Percentiles rank a stretch among this genome's conserved stretches.
phyloP scores from a whole-genome alignment of 140 eudicot species.

The Flaveria floridana region DNA sequence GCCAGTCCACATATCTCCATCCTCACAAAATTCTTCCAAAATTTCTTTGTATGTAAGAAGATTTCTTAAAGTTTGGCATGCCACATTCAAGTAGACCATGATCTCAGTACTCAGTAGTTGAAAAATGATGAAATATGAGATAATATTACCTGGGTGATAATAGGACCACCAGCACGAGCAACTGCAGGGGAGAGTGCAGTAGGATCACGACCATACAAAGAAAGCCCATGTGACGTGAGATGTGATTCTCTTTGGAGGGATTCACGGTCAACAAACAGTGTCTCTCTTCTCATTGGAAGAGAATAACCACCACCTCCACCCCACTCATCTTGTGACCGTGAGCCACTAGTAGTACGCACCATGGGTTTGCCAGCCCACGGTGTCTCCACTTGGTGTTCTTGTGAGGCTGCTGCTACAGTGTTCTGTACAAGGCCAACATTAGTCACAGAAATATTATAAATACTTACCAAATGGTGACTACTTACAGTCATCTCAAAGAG shows the following conservation, averaged over 20 bases:
- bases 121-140: no score
- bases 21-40: no score
- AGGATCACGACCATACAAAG: conserved; percentile 26
- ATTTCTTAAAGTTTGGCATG: no score
- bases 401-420: conserved; percentile 18
- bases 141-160: conserved; percentile 8
- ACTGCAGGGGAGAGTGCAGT: conserved; percentile 10
- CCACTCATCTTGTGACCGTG: conserved; percentile 2
- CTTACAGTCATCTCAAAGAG: conserved; percentile 34
- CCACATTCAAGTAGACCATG: no score
- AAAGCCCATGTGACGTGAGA: conserved; percentile 7
- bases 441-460: not conserved
- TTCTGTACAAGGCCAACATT: conserved; percentile 28
- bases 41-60: no score
- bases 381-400: conserved; percentile 26
- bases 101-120: no score
- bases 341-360: not conserved
- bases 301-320: conserved; percentile 4
- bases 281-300: conserved; percentile 1
- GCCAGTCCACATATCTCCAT: not conserved
- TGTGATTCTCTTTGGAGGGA: conserved; percentile 21
- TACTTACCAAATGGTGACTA: not conserved
- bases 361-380: conserved; percentile 25
- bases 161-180: conserved; percentile 6
- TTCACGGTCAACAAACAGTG: conserved; percentile 23